phyloP scores from a whole-genome alignment of 176 grass and related monocot species.

The Aechmea fasciata region DNA sequence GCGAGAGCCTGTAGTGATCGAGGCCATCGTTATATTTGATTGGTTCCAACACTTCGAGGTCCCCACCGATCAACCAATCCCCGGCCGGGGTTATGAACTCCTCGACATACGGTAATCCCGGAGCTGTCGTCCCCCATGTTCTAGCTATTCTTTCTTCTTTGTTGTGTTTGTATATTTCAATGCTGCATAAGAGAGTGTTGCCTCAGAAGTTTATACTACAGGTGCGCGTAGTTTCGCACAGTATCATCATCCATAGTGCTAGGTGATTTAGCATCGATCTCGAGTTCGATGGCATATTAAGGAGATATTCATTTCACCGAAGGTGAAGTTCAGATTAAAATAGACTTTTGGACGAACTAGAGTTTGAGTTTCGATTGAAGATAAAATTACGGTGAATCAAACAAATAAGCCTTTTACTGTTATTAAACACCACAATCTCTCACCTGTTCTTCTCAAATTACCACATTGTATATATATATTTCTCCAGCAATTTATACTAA shows the following conservation, averaged over 20 bases:
- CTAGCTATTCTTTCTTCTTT: conserved; percentile 98
- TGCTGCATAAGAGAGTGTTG: conserved; percentile 26
- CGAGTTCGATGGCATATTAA: too few species aligned
- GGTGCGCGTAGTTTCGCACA: not conserved
- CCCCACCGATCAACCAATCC: conserved; percentile 86
- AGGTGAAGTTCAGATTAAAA: too few species aligned
- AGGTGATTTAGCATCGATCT: too few species aligned
- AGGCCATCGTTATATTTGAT: conserved; percentile 89
- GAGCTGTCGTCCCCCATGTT: conserved; percentile 70
- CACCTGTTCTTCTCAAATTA: too few species aligned
- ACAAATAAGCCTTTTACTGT: too few species aligned
- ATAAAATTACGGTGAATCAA: too few species aligned
- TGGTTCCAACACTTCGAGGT: conserved; percentile 71
- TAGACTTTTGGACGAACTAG: too few species aligned
- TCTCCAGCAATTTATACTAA: too few species aligned
- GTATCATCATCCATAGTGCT: not conserved
- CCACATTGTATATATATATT: too few species aligned
- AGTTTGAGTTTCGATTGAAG: too few species aligned
- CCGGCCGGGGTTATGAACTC: conserved; percentile 59
- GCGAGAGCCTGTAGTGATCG: conserved; percentile 82
- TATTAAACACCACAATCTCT: too few species aligned
- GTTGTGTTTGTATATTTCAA: conserved; percentile 90
- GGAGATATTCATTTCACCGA: too few species aligned
- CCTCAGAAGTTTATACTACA: not conserved
- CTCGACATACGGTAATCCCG: conserved; percentile 84